A percentile compares a stretch with the other conserved stretches of the same genome.
phyloP scores from a whole-genome alignment of 2,329 filamentous ascomycete genomes.

The Cytospora paraplurivora region DNA sequence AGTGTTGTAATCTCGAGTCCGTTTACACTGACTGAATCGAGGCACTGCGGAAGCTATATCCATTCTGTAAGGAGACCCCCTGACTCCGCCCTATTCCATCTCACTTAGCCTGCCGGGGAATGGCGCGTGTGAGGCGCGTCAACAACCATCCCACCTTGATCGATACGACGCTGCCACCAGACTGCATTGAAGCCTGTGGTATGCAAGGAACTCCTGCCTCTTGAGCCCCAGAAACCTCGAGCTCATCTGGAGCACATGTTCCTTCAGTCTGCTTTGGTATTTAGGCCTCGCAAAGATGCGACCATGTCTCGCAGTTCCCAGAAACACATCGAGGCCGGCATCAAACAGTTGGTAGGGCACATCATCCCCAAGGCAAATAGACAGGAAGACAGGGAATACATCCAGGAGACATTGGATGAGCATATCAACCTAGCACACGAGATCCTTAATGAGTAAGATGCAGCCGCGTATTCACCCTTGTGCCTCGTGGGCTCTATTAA shows the following conservation, averaged over 20 bases:
- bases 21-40: too few relatives aligned
- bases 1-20: too few relatives aligned
- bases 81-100: neutral
- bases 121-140: slow-evolving; percentile 22
- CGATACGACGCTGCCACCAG: neutral
- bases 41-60: too few relatives aligned
- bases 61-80: slow-evolving; percentile 1
- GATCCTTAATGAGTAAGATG: slow-evolving; percentile 53
- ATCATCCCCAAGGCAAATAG: slow-evolving; percentile 59
- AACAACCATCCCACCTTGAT: slow-evolving; percentile 18
- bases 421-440: slow-evolving; percentile 54
- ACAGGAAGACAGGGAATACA: slow-evolving; percentile 65
- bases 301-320: slow-evolving; percentile 58
- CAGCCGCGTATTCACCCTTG: neutral
- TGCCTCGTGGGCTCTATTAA: slow-evolving; percentile 11
- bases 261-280: neutral
- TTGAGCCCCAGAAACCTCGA: neutral
- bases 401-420: slow-evolving; percentile 69
- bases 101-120: neutral
- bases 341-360: slow-evolving; percentile 76
- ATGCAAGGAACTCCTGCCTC: neutral
- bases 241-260: neutral
- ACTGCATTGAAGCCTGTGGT: neutral
- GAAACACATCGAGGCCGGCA: slow-evolving; percentile 74
- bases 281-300: slow-evolving; percentile 46